phyloP scores from a whole-genome alignment of 768 basidiomycete genomes.

The Lactarius pseudohatsudake region DNA sequence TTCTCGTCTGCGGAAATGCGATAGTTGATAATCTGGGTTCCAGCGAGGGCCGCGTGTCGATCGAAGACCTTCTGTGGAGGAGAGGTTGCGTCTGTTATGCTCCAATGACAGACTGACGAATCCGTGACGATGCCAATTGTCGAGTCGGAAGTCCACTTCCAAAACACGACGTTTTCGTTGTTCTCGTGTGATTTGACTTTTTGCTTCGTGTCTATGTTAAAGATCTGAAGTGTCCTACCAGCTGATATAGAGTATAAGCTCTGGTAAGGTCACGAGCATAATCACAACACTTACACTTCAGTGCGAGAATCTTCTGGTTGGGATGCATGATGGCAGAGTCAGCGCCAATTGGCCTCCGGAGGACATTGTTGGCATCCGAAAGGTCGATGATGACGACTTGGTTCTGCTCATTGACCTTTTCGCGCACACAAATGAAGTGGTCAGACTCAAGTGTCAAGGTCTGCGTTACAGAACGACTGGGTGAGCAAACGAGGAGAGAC shows the following conservation, averaged over 20 bases:
- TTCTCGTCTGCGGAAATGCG: slow-evolving; percentile 90
- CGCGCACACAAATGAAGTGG: slow-evolving; percentile 96
- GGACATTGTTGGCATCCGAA: slow-evolving; percentile 94
- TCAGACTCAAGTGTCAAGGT: slow-evolving; percentile 96
- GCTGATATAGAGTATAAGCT: slow-evolving; percentile 48
- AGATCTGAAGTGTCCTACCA: slow-evolving; percentile 91
- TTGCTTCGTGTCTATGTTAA: slow-evolving; percentile 96
- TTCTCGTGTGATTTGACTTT: slow-evolving; percentile 96
- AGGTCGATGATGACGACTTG: slow-evolving; percentile 99
- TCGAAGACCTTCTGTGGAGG: slow-evolving; percentile 93
- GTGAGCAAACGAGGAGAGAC: slow-evolving; percentile 10
- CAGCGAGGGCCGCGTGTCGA: slow-evolving; percentile 90
- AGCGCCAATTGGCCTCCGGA: slow-evolving; percentile 94
- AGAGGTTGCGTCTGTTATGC: slow-evolving; percentile 69
- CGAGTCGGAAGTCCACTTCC: slow-evolving; percentile 96
- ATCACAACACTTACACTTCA: slow-evolving; percentile 66
- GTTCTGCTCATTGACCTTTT: slow-evolving; percentile 92
- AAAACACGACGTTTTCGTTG: slow-evolving; percentile 94
- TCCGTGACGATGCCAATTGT: slow-evolving; percentile 97
- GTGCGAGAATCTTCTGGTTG: slow-evolving; percentile 91
- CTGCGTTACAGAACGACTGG: slow-evolving; percentile 39
- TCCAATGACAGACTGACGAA: slow-evolving; percentile 90
- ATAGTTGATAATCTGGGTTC: slow-evolving; percentile 98
- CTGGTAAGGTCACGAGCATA: not conserved
- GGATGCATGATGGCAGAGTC: slow-evolving; percentile 99